Evolutionary conservation across 176 grass and related monocot species (phyloP).

Genomic region (Aechmea fasciata): DNA sequence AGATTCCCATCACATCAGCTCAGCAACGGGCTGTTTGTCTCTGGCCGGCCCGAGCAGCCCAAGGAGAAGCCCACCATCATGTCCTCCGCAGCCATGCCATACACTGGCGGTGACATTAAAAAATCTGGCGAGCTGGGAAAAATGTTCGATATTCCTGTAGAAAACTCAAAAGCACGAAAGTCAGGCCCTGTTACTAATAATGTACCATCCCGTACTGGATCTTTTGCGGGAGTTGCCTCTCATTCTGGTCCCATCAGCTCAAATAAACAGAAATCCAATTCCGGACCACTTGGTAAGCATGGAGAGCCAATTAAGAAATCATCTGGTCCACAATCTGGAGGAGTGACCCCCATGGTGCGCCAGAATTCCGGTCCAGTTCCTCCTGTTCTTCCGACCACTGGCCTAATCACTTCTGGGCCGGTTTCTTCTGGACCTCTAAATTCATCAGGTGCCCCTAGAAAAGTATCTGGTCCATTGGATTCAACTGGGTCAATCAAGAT

Average conservation of each 20-base stretch:
- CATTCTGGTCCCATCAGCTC: slow-evolving; percentile 80
- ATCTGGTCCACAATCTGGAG: slow-evolving; percentile 86
- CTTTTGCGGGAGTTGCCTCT: slow-evolving; percentile 52
- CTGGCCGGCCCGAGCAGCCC: slow-evolving; percentile 74
- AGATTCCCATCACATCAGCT: slow-evolving; percentile 87
- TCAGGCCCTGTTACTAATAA: slow-evolving; percentile 60
- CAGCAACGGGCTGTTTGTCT: slow-evolving; percentile 92
- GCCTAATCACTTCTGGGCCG: slow-evolving; percentile 86
- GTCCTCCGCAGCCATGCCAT: slow-evolving; percentile 73
- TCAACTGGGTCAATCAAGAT: slow-evolving; percentile 63
- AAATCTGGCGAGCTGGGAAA: slow-evolving; percentile 96
- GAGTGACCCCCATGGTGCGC: slow-evolving; percentile 64
- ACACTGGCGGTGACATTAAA: slow-evolving; percentile 93
- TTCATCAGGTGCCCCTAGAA: slow-evolving; percentile 67
- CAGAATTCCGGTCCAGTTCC: slow-evolving; percentile 82
- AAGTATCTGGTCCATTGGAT: slow-evolving; percentile 80
- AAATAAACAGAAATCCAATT: slow-evolving; percentile 75
- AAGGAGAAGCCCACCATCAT: slow-evolving; percentile 81
- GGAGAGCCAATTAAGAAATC: slow-evolving; percentile 76
- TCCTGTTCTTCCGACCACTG: slow-evolving; percentile 73
- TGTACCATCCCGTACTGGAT: slow-evolving; percentile 46
- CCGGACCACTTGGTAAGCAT: slow-evolving; percentile 87
- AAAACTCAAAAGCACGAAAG: slow-evolving; percentile 62
- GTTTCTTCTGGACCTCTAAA: slow-evolving; percentile 74
- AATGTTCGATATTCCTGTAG: slow-evolving; percentile 91